A percentile compares a stretch with the other conserved stretches of the same genome.
phyloP scores from a whole-genome alignment of 345 rosid species.

The Euphorbia peplus region DNA sequence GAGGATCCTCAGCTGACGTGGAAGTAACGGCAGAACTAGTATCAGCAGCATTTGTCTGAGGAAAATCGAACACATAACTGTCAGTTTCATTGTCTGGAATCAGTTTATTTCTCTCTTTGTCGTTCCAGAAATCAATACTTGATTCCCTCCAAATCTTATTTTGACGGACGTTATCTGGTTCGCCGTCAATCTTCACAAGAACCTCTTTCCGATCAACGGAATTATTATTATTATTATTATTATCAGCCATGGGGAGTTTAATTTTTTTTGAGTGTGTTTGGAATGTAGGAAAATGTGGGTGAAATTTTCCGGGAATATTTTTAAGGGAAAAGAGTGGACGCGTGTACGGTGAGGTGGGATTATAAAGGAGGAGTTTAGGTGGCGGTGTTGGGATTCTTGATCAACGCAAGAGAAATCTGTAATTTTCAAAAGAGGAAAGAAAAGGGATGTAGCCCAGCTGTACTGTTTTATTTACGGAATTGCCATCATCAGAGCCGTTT shows the following conservation, averaged over 20 bases:
- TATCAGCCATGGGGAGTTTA: too few species aligned
- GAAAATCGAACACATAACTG: conserved; percentile 36
- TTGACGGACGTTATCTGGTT: conserved; percentile 1
- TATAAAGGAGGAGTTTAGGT: too few species aligned
- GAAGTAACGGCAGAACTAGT: background rate
- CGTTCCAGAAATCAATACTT: conserved; percentile 50
- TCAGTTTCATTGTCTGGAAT: conserved; percentile 7
- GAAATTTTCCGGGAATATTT: background rate
- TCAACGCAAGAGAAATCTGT: too few species aligned
- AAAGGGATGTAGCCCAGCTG: too few species aligned
- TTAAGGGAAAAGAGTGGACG: background rate
- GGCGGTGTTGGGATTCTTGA: too few species aligned
- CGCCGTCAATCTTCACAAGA: conserved; percentile 37
- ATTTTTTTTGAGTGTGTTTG: too few species aligned
- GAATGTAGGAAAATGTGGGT: background rate
- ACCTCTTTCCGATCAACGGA: too few species aligned
- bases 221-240: too few species aligned
- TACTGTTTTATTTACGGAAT: too few species aligned
- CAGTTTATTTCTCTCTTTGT: conserved; percentile 22
- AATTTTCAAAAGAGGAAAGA: too few species aligned
- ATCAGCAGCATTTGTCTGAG: background rate
- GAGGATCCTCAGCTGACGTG: conserved; percentile 47
- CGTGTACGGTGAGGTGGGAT: background rate
- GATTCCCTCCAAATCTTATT: conserved; percentile 51
- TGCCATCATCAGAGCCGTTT: too few species aligned